These are phyloP conservation scores for Dalbergia oliveri DNA, from an alignment of 306 rosid species.

Conservation along the genomic window DNA sequence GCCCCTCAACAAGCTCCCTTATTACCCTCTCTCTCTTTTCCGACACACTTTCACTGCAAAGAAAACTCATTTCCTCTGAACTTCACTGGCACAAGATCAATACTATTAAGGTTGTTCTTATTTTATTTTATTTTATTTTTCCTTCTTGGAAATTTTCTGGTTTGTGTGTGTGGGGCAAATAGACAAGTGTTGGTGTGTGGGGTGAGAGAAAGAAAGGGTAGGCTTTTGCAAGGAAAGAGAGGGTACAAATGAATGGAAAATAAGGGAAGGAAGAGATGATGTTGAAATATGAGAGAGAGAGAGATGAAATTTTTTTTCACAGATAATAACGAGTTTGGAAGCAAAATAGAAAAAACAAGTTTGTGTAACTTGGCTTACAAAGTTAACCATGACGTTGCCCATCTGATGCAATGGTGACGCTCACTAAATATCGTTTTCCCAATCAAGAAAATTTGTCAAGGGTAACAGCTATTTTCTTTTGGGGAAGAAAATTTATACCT, in stretches of 20 bases:
- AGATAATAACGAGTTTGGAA: slow-evolving; percentile 1
- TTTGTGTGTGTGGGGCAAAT: neutral
- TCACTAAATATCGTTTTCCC: neutral
- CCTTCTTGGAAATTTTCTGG: neutral
- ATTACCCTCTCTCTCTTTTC: slow-evolving; percentile 22
- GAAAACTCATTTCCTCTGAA: slow-evolving; percentile 47
- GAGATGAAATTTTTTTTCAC: slow-evolving; percentile 39
- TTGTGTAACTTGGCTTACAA: slow-evolving; percentile 34
- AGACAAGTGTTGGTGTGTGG: neutral
- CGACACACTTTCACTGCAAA: slow-evolving; percentile 21
- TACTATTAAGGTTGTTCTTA: too few species aligned
- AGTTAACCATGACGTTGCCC: slow-evolving; percentile 46
- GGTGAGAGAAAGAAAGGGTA: slow-evolving; percentile 11
- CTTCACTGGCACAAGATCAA: slow-evolving; percentile 12
- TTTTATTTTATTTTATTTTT: too few species aligned
- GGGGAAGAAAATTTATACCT: too few species aligned
- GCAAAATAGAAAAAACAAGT: neutral
- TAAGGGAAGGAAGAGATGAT: slow-evolving; percentile 48
- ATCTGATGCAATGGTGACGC: slow-evolving; percentile 40
- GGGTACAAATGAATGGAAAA: slow-evolving; percentile 56
- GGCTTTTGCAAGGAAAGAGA: slow-evolving; percentile 57
- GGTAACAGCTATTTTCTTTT: neutral
- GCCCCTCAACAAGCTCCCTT: slow-evolving; percentile 54
- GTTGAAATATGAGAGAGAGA: neutral
- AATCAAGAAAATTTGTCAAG: neutral